Percentiles rank a stretch among this genome's conserved stretches.
These are phyloP conservation scores for Teunomyces funiuensis DNA, from an alignment of 805 yeast genomes.

Conservation along the genomic window DNA sequence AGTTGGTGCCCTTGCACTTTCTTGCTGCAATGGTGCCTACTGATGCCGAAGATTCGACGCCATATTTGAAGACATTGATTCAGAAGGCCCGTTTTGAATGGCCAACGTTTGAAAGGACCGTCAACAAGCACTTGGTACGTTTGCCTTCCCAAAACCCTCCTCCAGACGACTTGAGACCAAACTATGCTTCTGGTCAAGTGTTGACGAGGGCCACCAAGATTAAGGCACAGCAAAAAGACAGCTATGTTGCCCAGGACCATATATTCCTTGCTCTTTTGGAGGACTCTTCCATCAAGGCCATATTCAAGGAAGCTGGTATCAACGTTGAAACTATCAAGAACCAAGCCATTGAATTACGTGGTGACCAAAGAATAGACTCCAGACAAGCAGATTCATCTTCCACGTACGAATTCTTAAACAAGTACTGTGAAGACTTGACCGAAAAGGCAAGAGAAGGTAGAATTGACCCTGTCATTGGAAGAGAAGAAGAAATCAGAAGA, in stretches of 20 bases:
- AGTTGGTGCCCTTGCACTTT: constrained; percentile 83
- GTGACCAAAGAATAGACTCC: constrained; percentile 87
- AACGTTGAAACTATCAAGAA: constrained; percentile 71
- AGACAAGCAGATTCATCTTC: constrained; percentile 90
- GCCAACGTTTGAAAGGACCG: constrained; percentile 71
- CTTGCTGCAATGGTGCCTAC: constrained; percentile 86
- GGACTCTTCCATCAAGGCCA: constrained; percentile 64
- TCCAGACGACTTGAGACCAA: constrained; percentile 75
- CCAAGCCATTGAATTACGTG: constrained; percentile 80
- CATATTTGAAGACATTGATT: constrained; percentile 74
- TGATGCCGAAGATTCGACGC: constrained; percentile 43
- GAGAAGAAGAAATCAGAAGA: constrained; percentile 97
- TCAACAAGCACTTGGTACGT: constrained; percentile 79
- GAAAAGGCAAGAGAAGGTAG: constrained; percentile 92
- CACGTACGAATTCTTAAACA: constrained; percentile 76
- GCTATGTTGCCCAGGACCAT: constrained; percentile 93
- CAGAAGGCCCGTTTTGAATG: constrained; percentile 90
- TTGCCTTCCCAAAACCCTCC: constrained; percentile 89
- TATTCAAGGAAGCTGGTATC: constrained; percentile 71
- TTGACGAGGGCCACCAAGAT: constrained; percentile 73
- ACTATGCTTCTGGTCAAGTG: constrained; percentile 74
- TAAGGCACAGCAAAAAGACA: constrained; percentile 85
- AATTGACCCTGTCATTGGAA: constrained; percentile 96
- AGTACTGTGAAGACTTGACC: constrained; percentile 92
- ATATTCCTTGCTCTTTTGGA: constrained; percentile 80